A percentile compares a stretch with the other conserved stretches of the same genome.
Conservation (phyloP, 257 asterid species). For the Nicotiana tabacum region DNA sequence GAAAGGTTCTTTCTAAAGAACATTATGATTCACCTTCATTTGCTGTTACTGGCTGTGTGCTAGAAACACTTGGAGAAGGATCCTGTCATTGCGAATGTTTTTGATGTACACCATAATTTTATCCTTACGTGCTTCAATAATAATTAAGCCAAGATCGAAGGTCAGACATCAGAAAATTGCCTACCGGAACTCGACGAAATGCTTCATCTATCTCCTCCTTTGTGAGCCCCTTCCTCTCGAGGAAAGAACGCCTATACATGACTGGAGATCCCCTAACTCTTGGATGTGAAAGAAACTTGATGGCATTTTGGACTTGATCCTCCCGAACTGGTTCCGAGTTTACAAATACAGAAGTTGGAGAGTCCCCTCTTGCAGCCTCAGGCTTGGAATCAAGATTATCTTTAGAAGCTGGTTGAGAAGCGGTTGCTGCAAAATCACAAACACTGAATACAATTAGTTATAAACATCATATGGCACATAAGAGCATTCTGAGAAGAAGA, state of each 20-base stretch:
- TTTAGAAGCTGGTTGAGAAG: slow-evolving; percentile 24
- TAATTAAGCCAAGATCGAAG: background rate
- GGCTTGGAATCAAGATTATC: slow-evolving; percentile 31
- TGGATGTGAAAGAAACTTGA: slow-evolving; percentile 97
- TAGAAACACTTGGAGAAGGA: slow-evolving; percentile 50
- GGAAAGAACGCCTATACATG: slow-evolving; percentile 87
- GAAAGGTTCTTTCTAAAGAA: background rate
- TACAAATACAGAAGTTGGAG: slow-evolving; percentile 87
- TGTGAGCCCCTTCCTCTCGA: slow-evolving; percentile 95
- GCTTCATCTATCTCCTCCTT: slow-evolving; percentile 99
- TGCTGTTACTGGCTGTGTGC: slow-evolving; percentile 40
- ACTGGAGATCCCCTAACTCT: slow-evolving; percentile 92
- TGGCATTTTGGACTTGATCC: slow-evolving; percentile 90
- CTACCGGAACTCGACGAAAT: slow-evolving; percentile 84
- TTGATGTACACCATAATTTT: background rate
- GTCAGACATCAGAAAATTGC: slow-evolving; percentile 14
- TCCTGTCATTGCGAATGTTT: slow-evolving; percentile 44
- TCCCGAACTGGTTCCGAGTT: slow-evolving; percentile 92
- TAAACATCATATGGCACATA: background rate
- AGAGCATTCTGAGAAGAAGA: background rate
- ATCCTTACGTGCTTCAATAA: background rate
- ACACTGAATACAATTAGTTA: background rate
- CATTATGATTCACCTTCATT: slow-evolving; percentile 44
- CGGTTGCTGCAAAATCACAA: slow-evolving; percentile 26
- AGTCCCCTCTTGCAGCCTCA: slow-evolving; percentile 47